Evolutionary conservation across 176 grass and related monocot species (phyloP).

Genomic region (Ensete ventricosum): DNA sequence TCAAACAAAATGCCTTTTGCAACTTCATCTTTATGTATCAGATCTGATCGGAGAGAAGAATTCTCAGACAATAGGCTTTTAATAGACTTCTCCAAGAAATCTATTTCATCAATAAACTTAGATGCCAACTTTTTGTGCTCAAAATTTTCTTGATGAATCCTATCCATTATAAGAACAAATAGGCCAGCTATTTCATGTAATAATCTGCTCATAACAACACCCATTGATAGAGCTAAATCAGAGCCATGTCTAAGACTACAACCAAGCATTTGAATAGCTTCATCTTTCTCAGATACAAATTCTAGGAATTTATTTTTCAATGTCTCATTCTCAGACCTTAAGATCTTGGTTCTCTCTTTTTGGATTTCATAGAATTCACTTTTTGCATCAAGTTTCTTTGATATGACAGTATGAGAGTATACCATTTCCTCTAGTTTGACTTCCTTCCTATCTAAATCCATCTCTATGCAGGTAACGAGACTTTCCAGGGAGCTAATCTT

Average conservation of each 20-base stretch:
- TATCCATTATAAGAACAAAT: conserved; percentile 40
- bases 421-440: conserved; percentile 31
- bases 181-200: conserved; percentile 31
- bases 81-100: conserved; percentile 37
- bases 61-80: conserved; percentile 42
- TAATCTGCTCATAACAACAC: conserved; percentile 27
- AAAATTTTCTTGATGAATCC: conserved; percentile 35
- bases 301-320: conserved; percentile 43
- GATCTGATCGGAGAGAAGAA: conserved; percentile 51
- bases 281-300: conserved; percentile 31
- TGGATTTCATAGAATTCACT: conserved; percentile 20
- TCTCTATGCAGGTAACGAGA: conserved; percentile 27
- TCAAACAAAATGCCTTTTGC: conserved; percentile 75
- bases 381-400: conserved; percentile 40
- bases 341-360: conserved; percentile 33
- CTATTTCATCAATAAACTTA: conserved; percentile 51
- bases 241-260: neutral
- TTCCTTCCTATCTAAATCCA: conserved; percentile 39
- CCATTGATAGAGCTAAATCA: conserved; percentile 16
- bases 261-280: conserved; percentile 21
- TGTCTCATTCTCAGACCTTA: conserved; percentile 37
- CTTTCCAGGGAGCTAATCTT: conserved; percentile 40
- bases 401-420: conserved; percentile 29
- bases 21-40: conserved; percentile 73
- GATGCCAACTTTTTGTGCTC: conserved; percentile 38